Evolutionary conservation across 257 asterid species (phyloP), one percentile per base, ranked within the genome.

Genomic region (Solanum clarkiae): DNA sequence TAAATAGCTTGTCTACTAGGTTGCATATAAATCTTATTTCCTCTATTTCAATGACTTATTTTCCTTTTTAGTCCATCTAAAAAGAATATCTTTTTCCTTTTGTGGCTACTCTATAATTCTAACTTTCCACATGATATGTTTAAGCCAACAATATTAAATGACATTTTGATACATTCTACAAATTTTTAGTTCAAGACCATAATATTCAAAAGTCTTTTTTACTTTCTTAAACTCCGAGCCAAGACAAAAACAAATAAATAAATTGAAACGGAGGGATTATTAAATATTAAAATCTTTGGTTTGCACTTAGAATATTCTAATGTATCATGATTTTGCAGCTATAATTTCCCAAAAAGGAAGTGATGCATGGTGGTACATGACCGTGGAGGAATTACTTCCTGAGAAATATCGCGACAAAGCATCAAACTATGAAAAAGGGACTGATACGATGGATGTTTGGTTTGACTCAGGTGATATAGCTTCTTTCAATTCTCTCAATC

Each of bases 281-380:
- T 62, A 82, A 26, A 81, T 29, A 74, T 40, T 45, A 60, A 29
- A 32, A 62, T 69, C 24, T 66, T 63, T 29, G 12, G 32, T 47
- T 74, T 74, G 59, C 20, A 51, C 16, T 77, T 55, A 53, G 82
- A 75, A 51, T 77, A 77, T 77, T 53, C 24, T 15, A 26, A 77
- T 77, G 82, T 53, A 77, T 51, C 63, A 26, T 77, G 80, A 75
- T 85, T 89, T 91, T 87, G 86, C 97, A 96, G 99, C 98, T 84
- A 91, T 96, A 88, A 90, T 96, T 87, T 92, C 96, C 81, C 94
- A 93, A 79, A 96, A 94, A 91, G 98, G 99, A 88, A 95, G 98
- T 83, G 99, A 96, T 86, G 99, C 98, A n/a, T 96, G 99, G 99
- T 96, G 99, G 99, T 91, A 94, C 90, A 94, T 96, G 99, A 80